Base-by-base conservation (phyloP, 106 monocot genomes). In the Gastrodia elata region DNA sequence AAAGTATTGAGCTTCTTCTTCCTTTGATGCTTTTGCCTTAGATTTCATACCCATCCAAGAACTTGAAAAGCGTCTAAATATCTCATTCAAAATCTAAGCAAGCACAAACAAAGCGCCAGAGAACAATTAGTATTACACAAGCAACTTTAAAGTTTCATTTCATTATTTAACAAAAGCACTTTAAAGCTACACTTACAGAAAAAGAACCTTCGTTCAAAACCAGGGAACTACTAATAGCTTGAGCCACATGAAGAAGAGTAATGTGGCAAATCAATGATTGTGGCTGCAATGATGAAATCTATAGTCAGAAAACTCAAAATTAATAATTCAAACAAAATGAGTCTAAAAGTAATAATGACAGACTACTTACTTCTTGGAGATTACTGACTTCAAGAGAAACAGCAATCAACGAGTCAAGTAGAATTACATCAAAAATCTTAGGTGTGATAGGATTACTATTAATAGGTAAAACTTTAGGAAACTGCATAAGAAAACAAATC, bases 21-120 rank as follows among this genome's bases (percentile, higher is more conserved):
- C 75, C 69, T 88, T 88, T 49, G 82, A 86, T 70, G 20, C 75
- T 83, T 82, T 85, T 40, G 26, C 36, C 75, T 80, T 75, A 77
- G 80, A 82, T 82, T 90, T 89, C 89, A 87, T 86, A 34, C 58
- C 83, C 75, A 93, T 64, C 96, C 96, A 97, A 36, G 86, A 64
- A 11, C 69, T 81, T 49, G 84, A 77, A 68, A 97, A 93, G 71
- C 82, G 78, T 64, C 57, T 55, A 83, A 97, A 90, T 61, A 86
- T 83, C 40, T 83, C 77, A 44, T 84, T 52, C 77, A 97, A 78
- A 32, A 81, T 30, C 96, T 96, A 74, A 27, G 42, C 16, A 15
- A 24, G 27, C 57, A 58, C 26, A 26, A 4, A 25, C 22, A 22
- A 26, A 14, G 27, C 25, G 15, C 43, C 3, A 39, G 26, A 39